phyloP scores from a whole-genome alignment of 768 basidiomycete genomes.

The Sporobolomyces phaffii region DNA sequence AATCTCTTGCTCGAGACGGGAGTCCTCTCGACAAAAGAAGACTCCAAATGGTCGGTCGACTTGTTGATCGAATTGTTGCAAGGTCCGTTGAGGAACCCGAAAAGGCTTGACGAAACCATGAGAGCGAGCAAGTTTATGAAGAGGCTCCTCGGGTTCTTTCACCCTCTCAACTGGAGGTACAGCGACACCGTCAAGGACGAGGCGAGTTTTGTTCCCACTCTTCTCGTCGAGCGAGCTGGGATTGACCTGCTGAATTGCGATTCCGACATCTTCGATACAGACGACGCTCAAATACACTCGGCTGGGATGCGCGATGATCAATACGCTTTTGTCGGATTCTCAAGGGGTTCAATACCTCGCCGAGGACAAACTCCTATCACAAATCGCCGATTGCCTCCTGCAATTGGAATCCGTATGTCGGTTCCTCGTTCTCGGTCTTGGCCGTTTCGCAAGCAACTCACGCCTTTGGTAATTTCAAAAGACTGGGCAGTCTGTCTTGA shows the following conservation, averaged over 20 bases:
- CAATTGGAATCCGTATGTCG: slow-evolving; percentile 80
- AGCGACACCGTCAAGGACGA: slow-evolving; percentile 69
- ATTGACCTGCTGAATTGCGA: not conserved
- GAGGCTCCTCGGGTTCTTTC: slow-evolving; percentile 86
- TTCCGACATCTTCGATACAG: slow-evolving; percentile 49
- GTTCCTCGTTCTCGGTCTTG: not conserved
- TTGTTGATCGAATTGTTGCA: slow-evolving; percentile 80
- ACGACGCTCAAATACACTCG: slow-evolving; percentile 75
- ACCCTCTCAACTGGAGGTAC: slow-evolving; percentile 78
- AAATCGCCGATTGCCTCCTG: slow-evolving; percentile 78
- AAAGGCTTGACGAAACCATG: slow-evolving; percentile 89
- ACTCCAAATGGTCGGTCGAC: slow-evolving; percentile 88
- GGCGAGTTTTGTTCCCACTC: slow-evolving; percentile 46
- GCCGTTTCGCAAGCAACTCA: too few species aligned
- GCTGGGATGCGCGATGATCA: slow-evolving; percentile 73
- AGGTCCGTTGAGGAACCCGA: slow-evolving; percentile 83
- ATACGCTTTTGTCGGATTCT: slow-evolving; percentile 70
- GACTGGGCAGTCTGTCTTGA: too few species aligned
- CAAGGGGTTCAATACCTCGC: slow-evolving; percentile 78
- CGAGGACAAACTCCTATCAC: slow-evolving; percentile 78
- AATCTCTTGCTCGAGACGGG: slow-evolving; percentile 76
- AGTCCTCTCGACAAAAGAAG: slow-evolving; percentile 67
- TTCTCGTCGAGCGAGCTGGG: not conserved
- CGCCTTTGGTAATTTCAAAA: too few species aligned
- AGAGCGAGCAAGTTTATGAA: slow-evolving; percentile 80